Base-by-base conservation (phyloP, 305 asterid species). In the Fraxinus angustifolia region DNA sequence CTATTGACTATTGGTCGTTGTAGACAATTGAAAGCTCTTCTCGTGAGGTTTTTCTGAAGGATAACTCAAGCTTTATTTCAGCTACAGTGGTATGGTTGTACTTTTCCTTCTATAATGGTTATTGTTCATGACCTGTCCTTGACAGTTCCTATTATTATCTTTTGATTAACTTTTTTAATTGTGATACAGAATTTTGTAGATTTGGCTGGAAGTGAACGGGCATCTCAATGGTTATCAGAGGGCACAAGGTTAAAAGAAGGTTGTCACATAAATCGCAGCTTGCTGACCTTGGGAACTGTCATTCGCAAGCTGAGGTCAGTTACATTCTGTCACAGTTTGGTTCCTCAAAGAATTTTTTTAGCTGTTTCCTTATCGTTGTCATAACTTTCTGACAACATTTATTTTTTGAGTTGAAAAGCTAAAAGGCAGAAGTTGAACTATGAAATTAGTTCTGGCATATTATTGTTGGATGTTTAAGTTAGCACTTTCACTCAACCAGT, bases 191-290 rank as follows among this genome's bases (percentile, higher is more conserved):
- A 91, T 84, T 95, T 95, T 79, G 96, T 95, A 34, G 99, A 95
- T 90, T 86, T 95, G 78, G 98, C 99, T 77, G 99, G 99, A 85
- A 95, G 99, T 73, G 99, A 95, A 87, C 90, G 97, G 75, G 99
- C 99, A 83, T 95, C 99, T 36, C 99, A 95, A 77, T 88, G 97
- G 53, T 85, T 93, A 80, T 90, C 98, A 73, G 98, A 98, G 26
- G 99, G 99, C 31, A 81, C 99, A 76, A 89, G 99, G 88, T 88
- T 95, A 77, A 95, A 95, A 88, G 99, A 95, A 86, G 99, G 99
- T 74, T 91, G 97, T 91, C 98, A 95, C 87, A 95, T 95, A 78
- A 95, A 95, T 65, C 97, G 99, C 73, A 95, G 99, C 87, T 90
- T 95, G 89, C 91, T 95, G 65, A 91, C 99, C 8, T 90, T 95